Evolutionary conservation across 768 basidiomycete species (phyloP).

Genomic region (Suillus cothurnatus): DNA sequence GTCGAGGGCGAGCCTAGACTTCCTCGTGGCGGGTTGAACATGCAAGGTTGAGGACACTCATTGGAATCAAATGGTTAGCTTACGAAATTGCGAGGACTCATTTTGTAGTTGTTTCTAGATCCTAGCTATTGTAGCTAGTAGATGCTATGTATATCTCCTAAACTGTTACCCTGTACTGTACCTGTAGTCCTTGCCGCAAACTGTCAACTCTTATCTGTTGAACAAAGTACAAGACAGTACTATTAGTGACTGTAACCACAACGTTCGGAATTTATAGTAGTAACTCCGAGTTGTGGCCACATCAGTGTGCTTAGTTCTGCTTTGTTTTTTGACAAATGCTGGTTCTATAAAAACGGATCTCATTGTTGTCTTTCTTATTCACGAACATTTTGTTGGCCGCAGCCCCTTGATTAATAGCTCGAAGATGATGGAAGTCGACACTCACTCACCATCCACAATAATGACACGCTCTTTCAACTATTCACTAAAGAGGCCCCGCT

Average conservation of each 20-base stretch:
- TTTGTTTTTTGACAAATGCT: background rate
- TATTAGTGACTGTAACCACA: background rate
- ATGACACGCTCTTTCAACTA: constrained; percentile 37
- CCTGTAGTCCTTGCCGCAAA: background rate
- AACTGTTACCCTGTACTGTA: background rate
- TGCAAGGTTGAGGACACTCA: constrained; percentile 49
- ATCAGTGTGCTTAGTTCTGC: background rate
- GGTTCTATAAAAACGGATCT: constrained; percentile 2
- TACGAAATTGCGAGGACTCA: background rate
- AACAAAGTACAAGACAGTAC: background rate
- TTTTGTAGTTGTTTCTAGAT: constrained; percentile 4
- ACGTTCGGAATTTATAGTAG: background rate
- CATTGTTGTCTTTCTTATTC: background rate
- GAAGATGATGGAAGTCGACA: constrained; percentile 55
- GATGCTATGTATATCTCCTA: background rate
- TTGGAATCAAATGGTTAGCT: background rate
- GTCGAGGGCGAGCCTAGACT: constrained; percentile 66
- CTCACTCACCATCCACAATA: constrained; percentile 44
- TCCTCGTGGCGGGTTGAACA: constrained; percentile 60
- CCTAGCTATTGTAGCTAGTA: background rate
- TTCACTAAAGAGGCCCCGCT: constrained; percentile 58
- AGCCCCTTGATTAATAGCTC: background rate
- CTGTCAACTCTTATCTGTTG: background rate
- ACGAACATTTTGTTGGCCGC: background rate
- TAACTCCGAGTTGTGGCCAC: background rate